Base-by-base conservation (phyloP, 2,329 filamentous ascomycete species). In the Fonsecaea nubica region DNA sequence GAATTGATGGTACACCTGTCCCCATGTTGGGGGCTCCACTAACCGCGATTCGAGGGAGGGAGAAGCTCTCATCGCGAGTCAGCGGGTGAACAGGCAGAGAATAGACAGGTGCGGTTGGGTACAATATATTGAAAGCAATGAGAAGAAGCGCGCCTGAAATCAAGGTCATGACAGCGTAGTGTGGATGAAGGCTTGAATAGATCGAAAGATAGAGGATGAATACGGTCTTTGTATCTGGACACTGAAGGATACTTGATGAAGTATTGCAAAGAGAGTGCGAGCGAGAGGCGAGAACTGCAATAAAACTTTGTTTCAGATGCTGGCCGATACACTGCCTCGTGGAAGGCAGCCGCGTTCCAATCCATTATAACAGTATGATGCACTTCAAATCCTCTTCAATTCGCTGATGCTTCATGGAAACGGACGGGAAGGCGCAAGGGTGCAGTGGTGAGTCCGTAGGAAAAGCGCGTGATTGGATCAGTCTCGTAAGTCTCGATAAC, bases 401-500 rank as follows among this genome's bases (percentile, higher is more conserved):
- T 45, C 25, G 60, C 52, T 18, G 57, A 40, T 25, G 65, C 66
- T 55, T 69, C 69, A 18, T 71, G 65, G 35, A 72, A 40, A 25
- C 65, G 68, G 25, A 72, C 55, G n/a, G 62, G 66, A 32, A 69
- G 62, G n/a, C 64, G 60, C 33, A 48, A 45, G 33, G 69, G 71
- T n/a, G 71, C 69, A 30, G 67, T 69, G 7, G 71, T 72, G 50
- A 72, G 63, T 25, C 66, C 68, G 40, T 69, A 72, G 35, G 66
- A 55, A 58, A 69, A 66, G 53, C 67, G 54, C 42, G 56, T 56
- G 48, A 68, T 54, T 4, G 65, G 62, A 53, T 70, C 68, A 6
- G 55, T 67, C 55, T 70, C 65, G 18, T 62, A 61, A 10, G 62
- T 75, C 73, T 87, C 85, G 7, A 92, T 81, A 10, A 82, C 78